A percentile compares a stretch with the other conserved stretches of the same genome.
Evolutionary conservation across 2,329 filamentous ascomycete species (phyloP).

Genomic region (Akanthomyces muscarius): DNA sequence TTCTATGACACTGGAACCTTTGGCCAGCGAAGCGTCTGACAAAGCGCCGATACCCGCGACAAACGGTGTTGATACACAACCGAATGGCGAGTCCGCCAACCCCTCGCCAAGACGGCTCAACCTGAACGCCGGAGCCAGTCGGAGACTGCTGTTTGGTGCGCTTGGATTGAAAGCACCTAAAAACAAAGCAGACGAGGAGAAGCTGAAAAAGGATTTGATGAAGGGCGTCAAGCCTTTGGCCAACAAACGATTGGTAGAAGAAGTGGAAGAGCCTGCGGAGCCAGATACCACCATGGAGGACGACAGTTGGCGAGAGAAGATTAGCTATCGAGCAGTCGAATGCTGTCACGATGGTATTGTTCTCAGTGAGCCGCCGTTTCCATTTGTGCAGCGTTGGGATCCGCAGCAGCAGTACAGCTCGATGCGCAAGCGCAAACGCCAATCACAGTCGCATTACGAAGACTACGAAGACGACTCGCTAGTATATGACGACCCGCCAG

Average conservation of each 20-base stretch:
- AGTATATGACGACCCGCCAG: background rate
- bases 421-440: slow-evolving; percentile 48
- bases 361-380: slow-evolving; percentile 77
- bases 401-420: slow-evolving; percentile 55
- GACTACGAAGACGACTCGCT: slow-evolving; percentile 28
- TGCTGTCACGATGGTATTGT: slow-evolving; percentile 68
- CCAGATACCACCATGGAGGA: slow-evolving; percentile 34
- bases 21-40: slow-evolving; percentile 5
- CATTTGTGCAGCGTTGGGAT: slow-evolving; percentile 88
- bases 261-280: slow-evolving; percentile 19
- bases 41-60: slow-evolving; percentile 1
- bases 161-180: slow-evolving; percentile 67
- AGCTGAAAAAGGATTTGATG: slow-evolving; percentile 56
- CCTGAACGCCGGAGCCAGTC: slow-evolving; percentile 54
- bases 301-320: slow-evolving; percentile 69
- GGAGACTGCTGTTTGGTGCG: slow-evolving; percentile 67
- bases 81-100: background rate
- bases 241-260: slow-evolving; percentile 31
- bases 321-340: slow-evolving; percentile 76
- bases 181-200: slow-evolving; percentile 63
- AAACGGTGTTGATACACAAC: slow-evolving; percentile 11
- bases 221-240: slow-evolving; percentile 44
- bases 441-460: slow-evolving; percentile 33
- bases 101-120: slow-evolving; percentile 6
- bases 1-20: slow-evolving; percentile 7